Evolutionary conservation across 371 early-diverging fungal species (phyloP).

Genomic region (Polyrhizophydium stewartii): DNA sequence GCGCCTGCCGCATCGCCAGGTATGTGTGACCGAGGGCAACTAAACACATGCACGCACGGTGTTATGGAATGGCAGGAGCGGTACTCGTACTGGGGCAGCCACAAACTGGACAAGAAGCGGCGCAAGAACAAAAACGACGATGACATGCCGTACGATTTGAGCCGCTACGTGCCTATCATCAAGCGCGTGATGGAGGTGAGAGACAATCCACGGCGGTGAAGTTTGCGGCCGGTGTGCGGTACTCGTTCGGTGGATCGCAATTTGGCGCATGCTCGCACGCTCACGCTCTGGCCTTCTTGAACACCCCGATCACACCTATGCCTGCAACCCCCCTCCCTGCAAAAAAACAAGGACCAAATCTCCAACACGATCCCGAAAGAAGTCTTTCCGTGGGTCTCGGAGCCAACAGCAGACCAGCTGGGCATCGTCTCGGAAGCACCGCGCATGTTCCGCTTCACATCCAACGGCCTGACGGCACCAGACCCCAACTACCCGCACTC

Average conservation of each 20-base stretch:
- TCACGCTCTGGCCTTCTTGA: too few relatives aligned
- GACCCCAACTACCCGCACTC: constrained; percentile 34
- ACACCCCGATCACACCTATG: too few relatives aligned
- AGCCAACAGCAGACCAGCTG: constrained; percentile 29
- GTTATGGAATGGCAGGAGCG: not conserved
- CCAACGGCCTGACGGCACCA: constrained; percentile 14
- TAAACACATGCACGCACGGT: too few relatives aligned
- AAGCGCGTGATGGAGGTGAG: constrained; percentile 40
- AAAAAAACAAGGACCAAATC: constrained; percentile 34
- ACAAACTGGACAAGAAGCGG: constrained; percentile 30
- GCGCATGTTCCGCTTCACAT: constrained; percentile 5
- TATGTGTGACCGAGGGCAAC: too few relatives aligned
- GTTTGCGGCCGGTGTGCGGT: not conserved
- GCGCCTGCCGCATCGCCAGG: too few relatives aligned
- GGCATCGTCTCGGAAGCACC: constrained; percentile 12
- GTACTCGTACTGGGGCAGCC: constrained; percentile 3
- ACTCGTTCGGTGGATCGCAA: not conserved
- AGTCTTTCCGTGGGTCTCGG: constrained; percentile 37
- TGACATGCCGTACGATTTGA: constrained; percentile 33
- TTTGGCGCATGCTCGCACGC: not conserved
- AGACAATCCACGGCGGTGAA: too few relatives aligned
- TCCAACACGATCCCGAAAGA: constrained; percentile 22
- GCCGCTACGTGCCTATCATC: constrained; percentile 37
- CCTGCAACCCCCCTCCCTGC: not conserved
- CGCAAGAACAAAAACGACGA: constrained; percentile 29